phyloP scores from a whole-genome alignment of 805 yeast species.

The Maudiozyma bulderi region DNA sequence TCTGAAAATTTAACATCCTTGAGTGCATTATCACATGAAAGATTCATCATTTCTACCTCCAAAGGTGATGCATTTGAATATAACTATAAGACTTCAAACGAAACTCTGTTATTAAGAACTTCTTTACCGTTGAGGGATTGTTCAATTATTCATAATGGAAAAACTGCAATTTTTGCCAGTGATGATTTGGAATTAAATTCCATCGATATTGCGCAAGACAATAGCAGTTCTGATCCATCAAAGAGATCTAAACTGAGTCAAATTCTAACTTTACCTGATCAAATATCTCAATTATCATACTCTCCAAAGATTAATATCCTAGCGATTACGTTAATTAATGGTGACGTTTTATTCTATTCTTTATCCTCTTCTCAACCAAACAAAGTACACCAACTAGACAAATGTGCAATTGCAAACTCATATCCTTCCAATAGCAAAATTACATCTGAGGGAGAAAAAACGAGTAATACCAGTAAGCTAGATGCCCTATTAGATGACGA shows the following conservation, averaged over 20 bases:
- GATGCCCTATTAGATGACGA: constrained; percentile 26
- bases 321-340: constrained; percentile 51
- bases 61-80: constrained; percentile 22
- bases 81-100: constrained; percentile 17
- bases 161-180: constrained; percentile 52
- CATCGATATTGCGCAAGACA: constrained; percentile 29
- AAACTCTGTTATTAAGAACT: constrained; percentile 33
- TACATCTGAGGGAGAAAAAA: not conserved
- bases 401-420: constrained; percentile 28
- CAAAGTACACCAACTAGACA: constrained; percentile 36
- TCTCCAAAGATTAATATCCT: constrained; percentile 47
- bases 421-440: constrained; percentile 15
- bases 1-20: constrained; percentile 37
- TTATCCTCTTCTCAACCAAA: constrained; percentile 46
- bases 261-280: constrained; percentile 40
- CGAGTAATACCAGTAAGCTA: not conserved
- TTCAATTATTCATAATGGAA: constrained; percentile 51
- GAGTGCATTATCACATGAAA: constrained; percentile 7
- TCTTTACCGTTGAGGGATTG: constrained; percentile 36
- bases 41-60: constrained; percentile 17
- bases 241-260: constrained; percentile 6
- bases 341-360: constrained; percentile 45
- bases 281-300: constrained; percentile 46
- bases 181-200: constrained; percentile 51
- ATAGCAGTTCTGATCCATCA: constrained; percentile 13